Percentiles rank a stretch among this genome's conserved stretches.
These are phyloP conservation scores for Penicillium malachiteum DNA, from an alignment of 495 filamentous ascomycete species.

Conservation along the genomic window DNA sequence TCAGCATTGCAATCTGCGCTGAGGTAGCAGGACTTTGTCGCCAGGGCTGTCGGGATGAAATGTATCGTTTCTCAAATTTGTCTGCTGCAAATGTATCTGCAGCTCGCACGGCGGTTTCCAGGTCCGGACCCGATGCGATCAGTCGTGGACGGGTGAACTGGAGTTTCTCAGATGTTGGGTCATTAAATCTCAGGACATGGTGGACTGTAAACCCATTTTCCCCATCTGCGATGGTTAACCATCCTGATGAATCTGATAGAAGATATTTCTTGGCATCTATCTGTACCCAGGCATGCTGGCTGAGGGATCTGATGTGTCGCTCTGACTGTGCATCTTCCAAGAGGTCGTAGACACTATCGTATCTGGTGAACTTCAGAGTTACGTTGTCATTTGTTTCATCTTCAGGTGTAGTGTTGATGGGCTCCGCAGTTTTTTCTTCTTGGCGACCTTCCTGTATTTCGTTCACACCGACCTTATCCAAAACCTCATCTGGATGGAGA, in stretches of 20 bases:
- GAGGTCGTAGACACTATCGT: constrained; percentile 84
- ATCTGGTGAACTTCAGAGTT: constrained; percentile 69
- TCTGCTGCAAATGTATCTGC: constrained; percentile 75
- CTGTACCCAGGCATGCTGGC: constrained; percentile 75
- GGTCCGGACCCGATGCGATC: constrained; percentile 56
- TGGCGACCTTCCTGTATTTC: constrained; percentile 50
- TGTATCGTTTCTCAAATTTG: constrained; percentile 58
- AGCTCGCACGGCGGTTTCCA: constrained; percentile 73
- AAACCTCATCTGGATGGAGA: constrained; percentile 78
- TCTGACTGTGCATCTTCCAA: constrained; percentile 79
- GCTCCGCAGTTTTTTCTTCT: not conserved
- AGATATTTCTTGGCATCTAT: constrained; percentile 64
- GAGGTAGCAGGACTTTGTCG: constrained; percentile 62
- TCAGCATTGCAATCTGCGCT: constrained; percentile 70
- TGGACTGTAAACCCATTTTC: constrained; percentile 27
- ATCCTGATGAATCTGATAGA: constrained; percentile 49
- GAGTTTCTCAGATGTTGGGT: constrained; percentile 16
- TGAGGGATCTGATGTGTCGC: constrained; percentile 72
- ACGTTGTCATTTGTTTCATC: constrained; percentile 24
- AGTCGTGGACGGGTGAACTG: constrained; percentile 61
- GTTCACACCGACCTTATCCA: constrained; percentile 58
- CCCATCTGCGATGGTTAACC: constrained; percentile 60
- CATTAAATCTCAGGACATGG: constrained; percentile 35
- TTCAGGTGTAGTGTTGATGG: not conserved
- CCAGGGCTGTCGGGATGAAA: constrained; percentile 63